A percentile compares a stretch with the other conserved stretches of the same genome.
phyloP scores from a whole-genome alignment of 768 basidiomycete genomes.

The Tylopilus plumbeoviolaceoides region DNA sequence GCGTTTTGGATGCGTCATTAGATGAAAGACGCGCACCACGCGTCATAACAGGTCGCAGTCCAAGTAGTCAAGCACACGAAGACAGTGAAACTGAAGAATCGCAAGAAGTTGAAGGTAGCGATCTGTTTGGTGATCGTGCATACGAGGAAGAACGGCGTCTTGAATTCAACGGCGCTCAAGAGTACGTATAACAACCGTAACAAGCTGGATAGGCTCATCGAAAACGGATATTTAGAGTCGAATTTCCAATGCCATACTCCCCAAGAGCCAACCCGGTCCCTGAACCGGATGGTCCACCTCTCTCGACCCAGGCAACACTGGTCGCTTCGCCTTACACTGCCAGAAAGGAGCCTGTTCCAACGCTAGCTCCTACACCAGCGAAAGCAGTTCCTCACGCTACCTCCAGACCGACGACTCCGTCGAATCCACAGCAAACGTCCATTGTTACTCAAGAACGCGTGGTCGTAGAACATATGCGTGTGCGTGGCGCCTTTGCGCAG shows the following conservation, averaged over 20 bases:
- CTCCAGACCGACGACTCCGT: background rate
- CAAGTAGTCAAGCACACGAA: background rate
- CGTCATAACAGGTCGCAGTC: background rate
- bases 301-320: conserved; percentile 25
- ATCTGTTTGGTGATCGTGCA: conserved; percentile 21
- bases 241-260: background rate
- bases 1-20: background rate
- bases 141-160: background rate
- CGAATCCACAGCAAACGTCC: conserved; percentile 10
- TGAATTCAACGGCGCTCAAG: background rate
- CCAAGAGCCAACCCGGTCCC: background rate
- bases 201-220: background rate
- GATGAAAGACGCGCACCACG: background rate
- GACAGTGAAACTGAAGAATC: background rate
- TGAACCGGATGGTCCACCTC: conserved; percentile 7
- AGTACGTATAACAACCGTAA: conserved; percentile 10
- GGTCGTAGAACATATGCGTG: conserved; percentile 1
- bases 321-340: conserved; percentile 16
- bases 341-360: background rate
- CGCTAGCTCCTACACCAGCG: background rate
- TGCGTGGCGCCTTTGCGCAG: conserved; percentile 11
- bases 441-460: conserved; percentile 1
- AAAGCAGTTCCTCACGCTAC: too few species aligned
- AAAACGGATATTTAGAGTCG: background rate
- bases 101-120: conserved; percentile 12